Evolutionary conservation across 225 moss, liverwort and hornwort genomes (phyloP).

Genomic region (Pseudisothecium myosuroides): DNA sequence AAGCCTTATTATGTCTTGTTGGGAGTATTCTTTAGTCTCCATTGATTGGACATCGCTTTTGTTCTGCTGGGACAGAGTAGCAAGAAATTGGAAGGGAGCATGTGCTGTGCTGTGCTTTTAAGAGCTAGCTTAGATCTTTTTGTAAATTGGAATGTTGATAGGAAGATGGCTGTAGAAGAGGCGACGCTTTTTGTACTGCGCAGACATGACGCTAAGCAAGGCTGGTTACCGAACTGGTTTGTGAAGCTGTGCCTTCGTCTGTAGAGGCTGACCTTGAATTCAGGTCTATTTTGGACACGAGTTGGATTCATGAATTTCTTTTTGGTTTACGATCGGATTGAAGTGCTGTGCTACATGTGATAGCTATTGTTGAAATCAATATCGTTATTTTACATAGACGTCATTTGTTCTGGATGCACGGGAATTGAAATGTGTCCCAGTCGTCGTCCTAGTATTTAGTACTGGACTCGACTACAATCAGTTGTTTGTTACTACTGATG

Average conservation of each 20-base stretch:
- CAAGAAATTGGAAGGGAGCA: neutral
- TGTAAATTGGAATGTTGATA: neutral
- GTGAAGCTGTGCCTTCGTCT: neutral
- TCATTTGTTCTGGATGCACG: neutral
- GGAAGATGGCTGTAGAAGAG: neutral
- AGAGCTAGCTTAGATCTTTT: neutral
- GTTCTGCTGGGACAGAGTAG: neutral
- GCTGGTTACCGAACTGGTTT: neutral
- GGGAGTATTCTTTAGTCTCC: neutral
- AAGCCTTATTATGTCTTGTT: neutral
- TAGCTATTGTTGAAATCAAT: neutral
- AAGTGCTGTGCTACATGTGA: neutral
- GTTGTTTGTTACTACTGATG: neutral
- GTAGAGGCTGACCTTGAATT: neutral
- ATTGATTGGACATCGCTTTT: neutral
- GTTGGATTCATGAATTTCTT: neutral
- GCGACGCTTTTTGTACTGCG: neutral
- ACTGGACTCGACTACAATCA: too few species aligned
- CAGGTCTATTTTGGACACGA: neutral
- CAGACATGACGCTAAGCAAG: neutral
- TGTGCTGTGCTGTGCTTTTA: neutral
- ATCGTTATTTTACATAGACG: neutral
- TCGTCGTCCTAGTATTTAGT: neutral
- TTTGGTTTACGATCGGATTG: neutral
- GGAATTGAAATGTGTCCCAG: neutral